phyloP scores from a whole-genome alignment of 2,329 filamentous ascomycete species.

The Phyllosticta ampelicida region DNA sequence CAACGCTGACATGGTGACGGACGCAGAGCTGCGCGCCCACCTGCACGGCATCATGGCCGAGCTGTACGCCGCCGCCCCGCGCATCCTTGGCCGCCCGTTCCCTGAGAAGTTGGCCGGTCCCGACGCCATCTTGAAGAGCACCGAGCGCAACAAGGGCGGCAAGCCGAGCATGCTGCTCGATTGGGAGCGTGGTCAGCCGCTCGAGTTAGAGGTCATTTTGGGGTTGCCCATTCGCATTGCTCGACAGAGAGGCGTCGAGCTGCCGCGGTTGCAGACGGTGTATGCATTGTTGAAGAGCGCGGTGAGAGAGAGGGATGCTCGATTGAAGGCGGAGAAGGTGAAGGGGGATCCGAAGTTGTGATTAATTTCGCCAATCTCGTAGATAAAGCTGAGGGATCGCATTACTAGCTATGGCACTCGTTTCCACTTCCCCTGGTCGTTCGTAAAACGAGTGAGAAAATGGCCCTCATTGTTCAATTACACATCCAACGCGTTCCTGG shows the following conservation, averaged over 20 bases:
- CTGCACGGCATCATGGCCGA: conserved; percentile 36
- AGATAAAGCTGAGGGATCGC: neutral
- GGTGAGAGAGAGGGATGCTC: conserved; percentile 42
- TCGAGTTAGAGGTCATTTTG: conserved; percentile 42
- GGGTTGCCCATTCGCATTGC: conserved; percentile 36
- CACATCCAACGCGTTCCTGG: neutral
- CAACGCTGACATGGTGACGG: conserved; percentile 34
- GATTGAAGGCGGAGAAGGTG: conserved; percentile 12
- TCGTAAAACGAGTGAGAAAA: neutral
- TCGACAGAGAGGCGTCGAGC: conserved; percentile 37
- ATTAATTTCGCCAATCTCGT: neutral
- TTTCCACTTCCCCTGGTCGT: neutral
- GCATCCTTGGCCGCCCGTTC: conserved; percentile 27
- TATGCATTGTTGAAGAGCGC: conserved; percentile 56
- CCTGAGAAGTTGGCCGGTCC: conserved; percentile 26
- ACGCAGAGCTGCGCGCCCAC: conserved; percentile 21
- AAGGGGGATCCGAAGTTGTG: conserved; percentile 3
- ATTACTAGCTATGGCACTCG: neutral
- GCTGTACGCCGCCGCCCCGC: conserved; percentile 31
- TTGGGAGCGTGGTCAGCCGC: conserved; percentile 29
- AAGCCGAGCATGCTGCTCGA: conserved; percentile 43
- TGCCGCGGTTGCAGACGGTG: conserved; percentile 55
- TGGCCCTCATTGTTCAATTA: neutral
- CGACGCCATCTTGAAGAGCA: conserved; percentile 38
- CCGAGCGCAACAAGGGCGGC: conserved; percentile 45